These are phyloP conservation scores for Pseudogymnoascus sp. DNA, from an alignment of 2,329 filamentous ascomycete species.

Conservation along the genomic window DNA sequence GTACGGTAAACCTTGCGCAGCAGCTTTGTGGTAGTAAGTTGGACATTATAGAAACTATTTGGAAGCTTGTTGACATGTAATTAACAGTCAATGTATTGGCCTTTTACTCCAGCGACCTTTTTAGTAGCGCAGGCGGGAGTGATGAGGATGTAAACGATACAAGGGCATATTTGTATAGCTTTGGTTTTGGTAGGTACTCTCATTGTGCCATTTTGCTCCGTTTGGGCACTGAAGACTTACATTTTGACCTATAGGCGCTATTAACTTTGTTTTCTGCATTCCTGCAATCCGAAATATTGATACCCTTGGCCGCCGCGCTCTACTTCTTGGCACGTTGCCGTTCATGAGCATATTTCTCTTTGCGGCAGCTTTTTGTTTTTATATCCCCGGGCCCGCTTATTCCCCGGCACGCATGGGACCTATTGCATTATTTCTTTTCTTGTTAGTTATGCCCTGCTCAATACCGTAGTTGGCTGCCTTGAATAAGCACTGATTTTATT, in stretches of 20 bases:
- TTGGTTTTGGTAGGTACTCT: constrained; percentile 34
- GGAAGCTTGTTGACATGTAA: neutral
- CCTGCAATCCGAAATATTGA: constrained; percentile 59
- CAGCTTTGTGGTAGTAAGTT: neutral
- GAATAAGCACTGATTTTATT: neutral
- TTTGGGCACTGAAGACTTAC: constrained; percentile 33
- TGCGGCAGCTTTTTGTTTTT: constrained; percentile 35
- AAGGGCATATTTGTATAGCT: neutral
- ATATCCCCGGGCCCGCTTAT: constrained; percentile 35
- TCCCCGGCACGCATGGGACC: constrained; percentile 34
- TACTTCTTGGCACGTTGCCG: constrained; percentile 55
- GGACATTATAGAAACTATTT: neutral
- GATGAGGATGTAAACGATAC: neutral
- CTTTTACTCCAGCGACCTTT: constrained; percentile 55
- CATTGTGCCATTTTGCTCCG: constrained; percentile 46
- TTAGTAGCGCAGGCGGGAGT: constrained; percentile 38
- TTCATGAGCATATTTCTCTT: constrained; percentile 43
- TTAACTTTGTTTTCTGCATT: constrained; percentile 56
- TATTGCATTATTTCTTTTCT: constrained; percentile 33
- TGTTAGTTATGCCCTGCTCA: neutral
- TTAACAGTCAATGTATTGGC: constrained; percentile 42
- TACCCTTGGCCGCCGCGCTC: constrained; percentile 54
- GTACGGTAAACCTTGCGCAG: neutral
- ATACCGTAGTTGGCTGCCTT: no score
- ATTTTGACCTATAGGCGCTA: constrained; percentile 40